Conservation (phyloP, 768 basidiomycete genomes). For the Guyanaporus albipodus region DNA sequence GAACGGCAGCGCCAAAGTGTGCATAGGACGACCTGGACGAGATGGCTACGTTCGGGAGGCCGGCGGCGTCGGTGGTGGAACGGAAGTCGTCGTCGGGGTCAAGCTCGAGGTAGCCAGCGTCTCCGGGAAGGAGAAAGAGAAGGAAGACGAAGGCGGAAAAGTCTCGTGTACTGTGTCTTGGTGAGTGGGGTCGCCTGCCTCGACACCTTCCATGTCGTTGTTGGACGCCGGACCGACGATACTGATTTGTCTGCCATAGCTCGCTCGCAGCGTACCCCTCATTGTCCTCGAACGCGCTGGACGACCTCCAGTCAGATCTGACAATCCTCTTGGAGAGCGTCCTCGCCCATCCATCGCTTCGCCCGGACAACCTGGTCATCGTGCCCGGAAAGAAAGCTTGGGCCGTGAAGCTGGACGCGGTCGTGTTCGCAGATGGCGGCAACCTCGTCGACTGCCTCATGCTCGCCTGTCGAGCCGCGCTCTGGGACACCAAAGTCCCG, state of each 20-base stretch:
- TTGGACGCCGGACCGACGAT: slow-evolving; percentile 21
- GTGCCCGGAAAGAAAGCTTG: slow-evolving; percentile 63
- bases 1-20: slow-evolving; percentile 78
- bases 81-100: slow-evolving; percentile 73
- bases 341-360: slow-evolving; percentile 62
- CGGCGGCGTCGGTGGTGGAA: slow-evolving; percentile 69
- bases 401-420: slow-evolving; percentile 71
- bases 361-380: slow-evolving; percentile 61
- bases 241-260: slow-evolving; percentile 42
- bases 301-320: slow-evolving; percentile 75
- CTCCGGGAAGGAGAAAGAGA: slow-evolving; percentile 46
- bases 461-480: slow-evolving; percentile 71
- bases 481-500: slow-evolving; percentile 81
- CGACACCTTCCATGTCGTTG: neutral
- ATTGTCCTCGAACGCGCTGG: slow-evolving; percentile 56
- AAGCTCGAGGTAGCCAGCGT: slow-evolving; percentile 71
- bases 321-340: slow-evolving; percentile 59
- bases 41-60: slow-evolving; percentile 75
- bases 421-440: slow-evolving; percentile 69
- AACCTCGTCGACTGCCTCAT: slow-evolving; percentile 77
- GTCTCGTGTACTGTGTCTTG: slow-evolving; percentile 71
- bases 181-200: slow-evolving; percentile 41
- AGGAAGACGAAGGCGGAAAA: slow-evolving; percentile 59
- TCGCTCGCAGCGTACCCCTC: slow-evolving; percentile 80
- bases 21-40: slow-evolving; percentile 62